Conservation (phyloP, 2,329 filamentous ascomycete species). For the Beauveria medogensis region DNA sequence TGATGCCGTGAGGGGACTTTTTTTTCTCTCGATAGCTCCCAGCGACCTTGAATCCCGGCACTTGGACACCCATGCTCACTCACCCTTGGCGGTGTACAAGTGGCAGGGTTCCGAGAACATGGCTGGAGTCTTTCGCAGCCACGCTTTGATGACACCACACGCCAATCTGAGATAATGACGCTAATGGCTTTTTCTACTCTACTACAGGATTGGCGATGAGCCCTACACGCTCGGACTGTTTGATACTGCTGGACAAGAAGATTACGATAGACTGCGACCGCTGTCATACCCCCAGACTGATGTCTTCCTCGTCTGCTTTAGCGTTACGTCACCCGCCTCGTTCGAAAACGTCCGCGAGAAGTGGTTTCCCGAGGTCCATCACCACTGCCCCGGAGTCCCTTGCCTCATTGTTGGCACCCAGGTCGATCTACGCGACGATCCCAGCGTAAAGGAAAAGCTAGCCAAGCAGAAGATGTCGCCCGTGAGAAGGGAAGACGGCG, state of each 20-base stretch:
- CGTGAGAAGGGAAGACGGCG: constrained; percentile 85
- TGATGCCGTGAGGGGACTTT: neutral
- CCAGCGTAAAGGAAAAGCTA: constrained; percentile 81
- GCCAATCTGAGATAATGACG: neutral
- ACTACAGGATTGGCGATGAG: constrained; percentile 88
- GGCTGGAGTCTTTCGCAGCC: neutral
- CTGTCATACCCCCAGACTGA: constrained; percentile 98
- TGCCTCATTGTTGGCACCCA: constrained; percentile 98
- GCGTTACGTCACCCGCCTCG: constrained; percentile 90
- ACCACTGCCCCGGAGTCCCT: constrained; percentile 95
- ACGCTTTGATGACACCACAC: neutral
- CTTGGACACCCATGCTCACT: neutral
- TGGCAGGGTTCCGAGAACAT: neutral
- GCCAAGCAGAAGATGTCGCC: constrained; percentile 94
- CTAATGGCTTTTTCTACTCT: neutral
- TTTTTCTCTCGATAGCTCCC: neutral
- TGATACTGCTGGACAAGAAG: constrained; percentile 97
- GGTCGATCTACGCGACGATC: constrained; percentile 88
- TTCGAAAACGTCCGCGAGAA: constrained; percentile 99
- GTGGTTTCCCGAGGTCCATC: constrained; percentile 97
- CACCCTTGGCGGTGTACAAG: constrained; percentile 3
- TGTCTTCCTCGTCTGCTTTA: constrained; percentile 98
- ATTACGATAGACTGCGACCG: constrained; percentile 95
- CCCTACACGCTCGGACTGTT: constrained; percentile 96
- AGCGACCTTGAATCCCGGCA: neutral